Conservation (phyloP, 2,329 filamentous ascomycete genomes). For the Lecanicillium sp. region DNA sequence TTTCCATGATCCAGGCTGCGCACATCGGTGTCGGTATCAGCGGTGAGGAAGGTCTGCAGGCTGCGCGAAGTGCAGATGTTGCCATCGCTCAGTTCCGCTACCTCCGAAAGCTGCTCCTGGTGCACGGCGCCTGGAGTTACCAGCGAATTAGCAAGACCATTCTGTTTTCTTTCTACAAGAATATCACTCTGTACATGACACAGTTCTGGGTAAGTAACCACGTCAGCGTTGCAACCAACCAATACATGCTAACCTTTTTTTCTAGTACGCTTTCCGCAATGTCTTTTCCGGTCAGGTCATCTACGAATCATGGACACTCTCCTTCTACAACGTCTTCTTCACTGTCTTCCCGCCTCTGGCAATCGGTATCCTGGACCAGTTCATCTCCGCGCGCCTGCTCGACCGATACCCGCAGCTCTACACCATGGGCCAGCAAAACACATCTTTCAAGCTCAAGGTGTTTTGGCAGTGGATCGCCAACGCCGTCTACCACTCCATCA, state of each 20-base stretch:
- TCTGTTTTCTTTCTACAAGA: constrained; percentile 98
- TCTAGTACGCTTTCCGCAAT: constrained; percentile 92
- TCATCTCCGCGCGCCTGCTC: constrained; percentile 85
- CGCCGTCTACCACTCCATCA: constrained; percentile 89
- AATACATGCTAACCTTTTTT: constrained; percentile 21
- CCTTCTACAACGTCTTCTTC: constrained; percentile 98
- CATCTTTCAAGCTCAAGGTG: constrained; percentile 88
- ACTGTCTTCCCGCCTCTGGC: constrained; percentile 90
- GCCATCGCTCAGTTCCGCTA: constrained; percentile 94
- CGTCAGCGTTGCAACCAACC: not conserved
- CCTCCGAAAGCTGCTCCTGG: constrained; percentile 85
- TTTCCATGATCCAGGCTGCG: constrained; percentile 99
- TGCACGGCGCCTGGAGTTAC: constrained; percentile 97
- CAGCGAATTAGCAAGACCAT: constrained; percentile 96
- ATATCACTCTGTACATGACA: constrained; percentile 96
- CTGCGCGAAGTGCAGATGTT: constrained; percentile 90
- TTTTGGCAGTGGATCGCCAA: constrained; percentile 92
- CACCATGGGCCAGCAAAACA: constrained; percentile 82
- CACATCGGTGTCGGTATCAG: constrained; percentile 98
- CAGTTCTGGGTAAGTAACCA: constrained; percentile 81
- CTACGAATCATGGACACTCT: constrained; percentile 98
- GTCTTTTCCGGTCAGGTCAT: constrained; percentile 96
- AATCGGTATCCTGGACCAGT: constrained; percentile 95
- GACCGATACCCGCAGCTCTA: constrained; percentile 97
- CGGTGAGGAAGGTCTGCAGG: constrained; percentile 93